These are phyloP conservation scores for Mycena vitilis DNA, from an alignment of 768 basidiomycete species.

Conservation along the genomic window DNA sequence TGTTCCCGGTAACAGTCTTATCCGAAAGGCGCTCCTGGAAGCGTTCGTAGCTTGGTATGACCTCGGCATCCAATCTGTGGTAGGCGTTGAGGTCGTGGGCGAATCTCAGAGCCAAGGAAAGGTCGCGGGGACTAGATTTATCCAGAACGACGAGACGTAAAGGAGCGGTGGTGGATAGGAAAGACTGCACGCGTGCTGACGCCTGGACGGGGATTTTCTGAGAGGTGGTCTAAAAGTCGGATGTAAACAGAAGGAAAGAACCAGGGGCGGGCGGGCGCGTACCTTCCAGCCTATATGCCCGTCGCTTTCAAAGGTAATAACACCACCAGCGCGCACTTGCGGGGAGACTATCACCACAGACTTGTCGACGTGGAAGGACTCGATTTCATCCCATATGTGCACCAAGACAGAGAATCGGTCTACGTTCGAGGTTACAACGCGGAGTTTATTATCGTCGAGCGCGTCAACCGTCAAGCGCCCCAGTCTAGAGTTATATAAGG, in stretches of 20 bases:
- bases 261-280: neutral
- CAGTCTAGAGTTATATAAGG: constrained; percentile 43
- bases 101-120: constrained; percentile 71
- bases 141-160: constrained; percentile 69
- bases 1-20: constrained; percentile 52
- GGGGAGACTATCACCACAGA: constrained; percentile 28
- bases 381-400: constrained; percentile 29
- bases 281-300: constrained; percentile 36
- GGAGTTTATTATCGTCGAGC: constrained; percentile 28
- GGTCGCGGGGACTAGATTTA: constrained; percentile 43
- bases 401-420: constrained; percentile 45
- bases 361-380: constrained; percentile 36
- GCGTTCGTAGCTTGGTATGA: constrained; percentile 60
- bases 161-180: constrained; percentile 66
- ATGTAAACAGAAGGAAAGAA: constrained; percentile 7
- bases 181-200: constrained; percentile 72
- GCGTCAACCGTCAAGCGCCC: constrained; percentile 49
- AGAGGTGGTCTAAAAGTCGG: constrained; percentile 11
- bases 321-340: constrained; percentile 9
- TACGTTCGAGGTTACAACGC: constrained; percentile 46
- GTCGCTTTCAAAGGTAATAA: constrained; percentile 32
- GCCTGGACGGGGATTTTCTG: constrained; percentile 36
- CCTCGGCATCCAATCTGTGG: constrained; percentile 76
- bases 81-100: constrained; percentile 76
- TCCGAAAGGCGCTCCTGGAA: constrained; percentile 34